Evolutionary conservation across 495 filamentous ascomycete species (phyloP).

Genomic region (Neurospora sp.): DNA sequence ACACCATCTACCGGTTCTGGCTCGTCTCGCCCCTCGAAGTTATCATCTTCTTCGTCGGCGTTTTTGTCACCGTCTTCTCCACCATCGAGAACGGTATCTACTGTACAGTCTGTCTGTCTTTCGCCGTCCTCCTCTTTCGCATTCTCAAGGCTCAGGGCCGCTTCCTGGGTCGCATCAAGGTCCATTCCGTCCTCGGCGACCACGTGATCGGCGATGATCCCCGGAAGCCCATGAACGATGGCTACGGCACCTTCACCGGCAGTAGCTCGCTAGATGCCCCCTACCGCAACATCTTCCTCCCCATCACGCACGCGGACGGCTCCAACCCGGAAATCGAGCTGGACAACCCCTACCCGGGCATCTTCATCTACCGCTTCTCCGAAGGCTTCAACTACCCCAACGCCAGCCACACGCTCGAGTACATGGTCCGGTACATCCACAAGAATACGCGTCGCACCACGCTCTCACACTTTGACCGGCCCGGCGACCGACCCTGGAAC

Average conservation of each 20-base stretch:
- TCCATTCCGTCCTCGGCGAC: slow-evolving; percentile 84
- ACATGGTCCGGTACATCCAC: slow-evolving; percentile 66
- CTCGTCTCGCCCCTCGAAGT: slow-evolving; percentile 81
- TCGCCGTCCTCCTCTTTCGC: slow-evolving; percentile 74
- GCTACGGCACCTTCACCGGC: slow-evolving; percentile 42
- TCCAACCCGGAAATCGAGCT: slow-evolving; percentile 80
- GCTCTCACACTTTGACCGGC: slow-evolving; percentile 46
- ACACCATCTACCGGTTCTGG: slow-evolving; percentile 96
- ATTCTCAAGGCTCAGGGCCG: slow-evolving; percentile 75
- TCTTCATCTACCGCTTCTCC: slow-evolving; percentile 96
- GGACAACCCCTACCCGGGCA: slow-evolving; percentile 74
- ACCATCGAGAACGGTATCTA: slow-evolving; percentile 92
- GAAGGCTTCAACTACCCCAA: slow-evolving; percentile 98
- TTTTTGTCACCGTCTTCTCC: slow-evolving; percentile 79
- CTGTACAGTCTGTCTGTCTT: slow-evolving; percentile 64
- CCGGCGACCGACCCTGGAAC: slow-evolving; percentile 92
- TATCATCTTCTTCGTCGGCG: slow-evolving; percentile 88
- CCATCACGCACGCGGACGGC: slow-evolving; percentile 76
- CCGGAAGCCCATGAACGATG: slow-evolving; percentile 12
- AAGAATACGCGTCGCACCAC: slow-evolving; percentile 68
- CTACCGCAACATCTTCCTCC: slow-evolving; percentile 75
- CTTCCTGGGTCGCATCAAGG: slow-evolving; percentile 80
- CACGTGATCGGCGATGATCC: slow-evolving; percentile 54
- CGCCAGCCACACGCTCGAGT: slow-evolving; percentile 81
- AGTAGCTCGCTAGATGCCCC: slow-evolving; percentile 17